phyloP scores from a whole-genome alignment of 2,329 filamentous ascomycete species.

The Lasiodiplodia hormozganensis region DNA sequence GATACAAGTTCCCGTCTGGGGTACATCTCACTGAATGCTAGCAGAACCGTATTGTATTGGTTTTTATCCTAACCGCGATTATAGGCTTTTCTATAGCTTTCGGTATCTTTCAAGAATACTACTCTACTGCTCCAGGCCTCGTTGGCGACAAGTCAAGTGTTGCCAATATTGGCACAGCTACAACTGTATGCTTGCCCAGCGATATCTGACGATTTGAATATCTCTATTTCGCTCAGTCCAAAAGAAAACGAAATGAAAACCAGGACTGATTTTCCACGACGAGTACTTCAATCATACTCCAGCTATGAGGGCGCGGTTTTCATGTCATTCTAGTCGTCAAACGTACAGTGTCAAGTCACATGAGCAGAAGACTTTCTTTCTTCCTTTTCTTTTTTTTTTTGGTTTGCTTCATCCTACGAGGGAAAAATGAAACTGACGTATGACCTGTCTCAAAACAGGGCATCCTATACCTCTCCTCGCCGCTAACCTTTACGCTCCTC shows the following conservation, averaged over 20 bases:
- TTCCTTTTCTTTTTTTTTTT: background rate
- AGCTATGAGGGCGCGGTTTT: background rate
- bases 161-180: constrained; percentile 25
- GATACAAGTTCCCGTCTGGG: constrained; percentile 36
- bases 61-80: background rate
- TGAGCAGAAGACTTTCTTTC: background rate
- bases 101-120: constrained; percentile 38
- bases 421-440: background rate
- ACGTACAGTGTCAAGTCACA: background rate
- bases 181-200: constrained; percentile 31
- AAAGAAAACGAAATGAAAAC: background rate
- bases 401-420: background rate
- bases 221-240: background rate
- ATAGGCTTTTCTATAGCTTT: constrained; percentile 34
- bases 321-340: background rate
- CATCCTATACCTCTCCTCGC: constrained; percentile 56
- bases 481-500: constrained; percentile 48
- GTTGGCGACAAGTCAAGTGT: constrained; percentile 4
- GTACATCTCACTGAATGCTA: constrained; percentile 7
- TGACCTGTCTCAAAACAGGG: constrained; percentile 36
- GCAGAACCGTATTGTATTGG: background rate
- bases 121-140: constrained; percentile 31
- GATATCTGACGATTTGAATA: too few relatives aligned
- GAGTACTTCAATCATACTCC: background rate
- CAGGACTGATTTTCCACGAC: background rate